phyloP scores from a whole-genome alignment of 2,329 filamentous ascomycete species.

The Gnomoniopsis smithogilvyi region DNA sequence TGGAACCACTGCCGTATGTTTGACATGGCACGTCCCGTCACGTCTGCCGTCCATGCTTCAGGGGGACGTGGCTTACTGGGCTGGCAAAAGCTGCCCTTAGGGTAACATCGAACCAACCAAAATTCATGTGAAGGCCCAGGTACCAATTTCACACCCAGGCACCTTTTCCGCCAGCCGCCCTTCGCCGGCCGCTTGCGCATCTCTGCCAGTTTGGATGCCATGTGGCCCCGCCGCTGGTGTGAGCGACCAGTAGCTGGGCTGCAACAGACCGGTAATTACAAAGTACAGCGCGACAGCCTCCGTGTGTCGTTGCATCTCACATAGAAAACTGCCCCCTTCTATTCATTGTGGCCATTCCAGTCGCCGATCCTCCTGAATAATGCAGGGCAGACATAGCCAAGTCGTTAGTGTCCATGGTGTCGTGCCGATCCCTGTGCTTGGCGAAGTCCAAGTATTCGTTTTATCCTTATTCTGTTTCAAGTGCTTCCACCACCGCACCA shows the following conservation, averaged over 20 bases:
- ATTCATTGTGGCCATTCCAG: background rate
- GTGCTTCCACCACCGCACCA: slow-evolving; percentile 8
- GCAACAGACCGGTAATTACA: too few relatives aligned
- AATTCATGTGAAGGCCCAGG: background rate
- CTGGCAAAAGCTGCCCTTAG: background rate
- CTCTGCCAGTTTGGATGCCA: background rate
- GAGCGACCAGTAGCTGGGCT: too few relatives aligned
- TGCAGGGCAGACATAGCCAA: slow-evolving; percentile 6
- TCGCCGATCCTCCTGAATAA: slow-evolving; percentile 16
- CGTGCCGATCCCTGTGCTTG: background rate
- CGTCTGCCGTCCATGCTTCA: background rate
- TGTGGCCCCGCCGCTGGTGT: too few relatives aligned
- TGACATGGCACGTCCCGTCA: background rate
- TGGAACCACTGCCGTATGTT: background rate
- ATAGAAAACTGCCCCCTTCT: background rate
- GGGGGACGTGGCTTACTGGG: background rate
- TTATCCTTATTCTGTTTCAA: slow-evolving; percentile 13
- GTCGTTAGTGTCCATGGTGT: background rate
- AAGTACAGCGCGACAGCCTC: background rate
- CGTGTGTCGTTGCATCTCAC: background rate
- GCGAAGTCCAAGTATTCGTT: background rate
- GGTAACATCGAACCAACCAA: too few relatives aligned
- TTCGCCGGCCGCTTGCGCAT: background rate
- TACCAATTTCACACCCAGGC: background rate
- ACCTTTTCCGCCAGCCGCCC: background rate